These are phyloP conservation scores for Pseudogymnoascus sp. DNA, from an alignment of 2,329 filamentous ascomycete species.

Conservation along the genomic window DNA sequence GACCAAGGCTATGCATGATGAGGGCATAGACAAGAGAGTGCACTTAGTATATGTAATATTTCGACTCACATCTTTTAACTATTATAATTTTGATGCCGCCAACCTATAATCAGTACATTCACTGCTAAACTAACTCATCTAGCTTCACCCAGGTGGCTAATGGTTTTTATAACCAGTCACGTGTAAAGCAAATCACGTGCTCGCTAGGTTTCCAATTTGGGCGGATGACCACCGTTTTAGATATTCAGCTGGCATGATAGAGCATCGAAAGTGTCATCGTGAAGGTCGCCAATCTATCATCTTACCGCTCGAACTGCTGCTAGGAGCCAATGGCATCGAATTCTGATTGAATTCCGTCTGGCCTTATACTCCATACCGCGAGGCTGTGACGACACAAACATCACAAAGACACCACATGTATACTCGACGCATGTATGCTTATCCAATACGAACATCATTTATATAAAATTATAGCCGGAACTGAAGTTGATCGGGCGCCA, in stretches of 20 bases:
- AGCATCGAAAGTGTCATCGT: background rate
- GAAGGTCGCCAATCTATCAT: background rate
- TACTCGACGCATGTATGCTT: background rate
- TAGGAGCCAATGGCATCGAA: background rate
- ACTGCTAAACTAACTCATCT: background rate
- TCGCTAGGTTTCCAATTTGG: slow-evolving; percentile 4
- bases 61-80: background rate
- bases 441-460: background rate
- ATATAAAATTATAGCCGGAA: background rate
- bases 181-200: background rate
- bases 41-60: background rate
- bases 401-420: background rate
- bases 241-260: background rate
- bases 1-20: background rate
- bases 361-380: background rate
- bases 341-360: background rate
- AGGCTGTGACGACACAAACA: background rate
- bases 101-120: too few relatives aligned
- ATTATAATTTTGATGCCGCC: background rate
- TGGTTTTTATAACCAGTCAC: background rate
- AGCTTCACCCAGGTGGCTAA: background rate
- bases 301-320: background rate
- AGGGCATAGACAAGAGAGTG: background rate
- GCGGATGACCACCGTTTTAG: background rate
- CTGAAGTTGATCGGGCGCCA: background rate